Base-by-base conservation (phyloP, 371 early-diverging fungal genomes). In the Mortierella polycephala region DNA sequence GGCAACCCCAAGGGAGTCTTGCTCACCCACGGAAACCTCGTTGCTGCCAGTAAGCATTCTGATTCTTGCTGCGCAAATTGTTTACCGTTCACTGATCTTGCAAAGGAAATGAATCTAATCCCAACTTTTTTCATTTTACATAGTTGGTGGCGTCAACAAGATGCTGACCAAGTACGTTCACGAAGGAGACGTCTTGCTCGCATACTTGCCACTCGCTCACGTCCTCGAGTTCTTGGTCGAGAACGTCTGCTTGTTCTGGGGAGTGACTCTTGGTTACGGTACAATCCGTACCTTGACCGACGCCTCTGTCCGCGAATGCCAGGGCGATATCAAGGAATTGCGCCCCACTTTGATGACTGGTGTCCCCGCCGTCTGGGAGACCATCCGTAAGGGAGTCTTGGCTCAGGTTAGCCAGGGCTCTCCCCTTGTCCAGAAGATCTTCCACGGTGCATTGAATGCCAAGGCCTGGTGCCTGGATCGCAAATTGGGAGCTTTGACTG, bases 161-260 rank as follows among this genome's bases (percentile, higher is more conserved):
- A 63, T 89, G 58, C 67, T 90, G 70, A 86, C 85, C 50, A 71
- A 74, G 54, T 79, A 84, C 58, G 42, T 85, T 13, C 83, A 75
- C 21, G 84, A 81, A 41, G 82, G 84, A 47, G 93, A 92, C 67
- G 80, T 83, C 14, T 85, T 97, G 83, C 86, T 98, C 60, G 95
- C 96, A 14, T 98, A 96, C 82, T 86, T 99, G 58, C 99, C 99
- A 8, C 85, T 97, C 18, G 97, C 98, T 49, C 99, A 99, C 85
- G 93, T 94, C 8, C 86, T 95, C 64, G 96, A 96, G 69, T 91
- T 95, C 82, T 83, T 92, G 23, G 95, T 95, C 49, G 95, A 96
- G 71, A 86, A 88, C 55, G 79, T 90, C 30, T 85, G 88, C 74
- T 71, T 96, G 6, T 91, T 88, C 67, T 88, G 87, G 82, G 96